Evolutionary conservation across 768 basidiomycete species (phyloP).

Genomic region (Hortiboletus campestris): DNA sequence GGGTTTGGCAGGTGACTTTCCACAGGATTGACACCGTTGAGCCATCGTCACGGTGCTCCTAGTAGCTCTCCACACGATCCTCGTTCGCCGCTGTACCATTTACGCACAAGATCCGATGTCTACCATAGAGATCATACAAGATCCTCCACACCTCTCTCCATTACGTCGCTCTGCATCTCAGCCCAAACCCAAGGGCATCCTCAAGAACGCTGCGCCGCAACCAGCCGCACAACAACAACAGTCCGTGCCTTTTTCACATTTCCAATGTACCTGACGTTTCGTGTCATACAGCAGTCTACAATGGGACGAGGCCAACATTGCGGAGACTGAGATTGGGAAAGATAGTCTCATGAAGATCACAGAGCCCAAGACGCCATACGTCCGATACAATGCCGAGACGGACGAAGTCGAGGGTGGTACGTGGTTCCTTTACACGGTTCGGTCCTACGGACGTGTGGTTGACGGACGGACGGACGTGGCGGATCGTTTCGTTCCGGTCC

Average conservation of each 20-base stretch:
- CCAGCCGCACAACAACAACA: constrained; percentile 44
- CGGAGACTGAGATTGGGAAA: constrained; percentile 89
- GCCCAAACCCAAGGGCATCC: constrained; percentile 81
- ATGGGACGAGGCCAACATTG: constrained; percentile 95
- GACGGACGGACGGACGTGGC: neutral
- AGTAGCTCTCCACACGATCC: neutral
- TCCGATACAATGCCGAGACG: constrained; percentile 85
- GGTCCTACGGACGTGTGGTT: neutral
- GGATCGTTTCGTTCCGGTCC: too few species aligned
- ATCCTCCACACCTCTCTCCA: constrained; percentile 46
- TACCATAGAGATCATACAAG: constrained; percentile 31
- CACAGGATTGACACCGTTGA: constrained; percentile 2
- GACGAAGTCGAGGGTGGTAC: constrained; percentile 82
- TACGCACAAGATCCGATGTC: constrained; percentile 20
- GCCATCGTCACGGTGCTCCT: neutral
- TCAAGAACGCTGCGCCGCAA: constrained; percentile 71
- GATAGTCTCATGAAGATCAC: constrained; percentile 98
- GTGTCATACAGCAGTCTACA: constrained; percentile 57
- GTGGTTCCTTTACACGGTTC: constrained; percentile 8
- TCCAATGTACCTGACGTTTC: neutral
- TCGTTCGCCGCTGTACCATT: neutral
- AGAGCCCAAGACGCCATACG: constrained; percentile 96
- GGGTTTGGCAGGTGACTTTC: constrained; percentile 4
- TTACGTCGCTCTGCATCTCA: constrained; percentile 62
- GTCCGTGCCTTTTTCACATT: constrained; percentile 38